Conservation (phyloP, 148 eudicot genomes). For the Vaccinium corymbosum region DNA sequence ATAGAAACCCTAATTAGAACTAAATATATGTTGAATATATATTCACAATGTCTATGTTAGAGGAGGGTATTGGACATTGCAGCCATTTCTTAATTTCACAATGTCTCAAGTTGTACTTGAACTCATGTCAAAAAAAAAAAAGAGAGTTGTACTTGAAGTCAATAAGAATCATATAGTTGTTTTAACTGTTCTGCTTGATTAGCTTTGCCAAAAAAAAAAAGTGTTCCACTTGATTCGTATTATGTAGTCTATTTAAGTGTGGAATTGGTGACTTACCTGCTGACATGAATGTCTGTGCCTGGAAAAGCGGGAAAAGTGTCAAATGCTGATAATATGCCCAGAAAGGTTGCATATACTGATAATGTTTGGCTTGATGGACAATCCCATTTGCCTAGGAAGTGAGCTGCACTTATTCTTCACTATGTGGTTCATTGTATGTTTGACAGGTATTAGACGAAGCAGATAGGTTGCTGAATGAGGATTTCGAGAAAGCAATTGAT, state of each 20-base stretch:
- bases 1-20: no score
- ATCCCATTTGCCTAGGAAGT: neutral
- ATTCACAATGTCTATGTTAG: neutral
- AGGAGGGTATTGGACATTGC: neutral
- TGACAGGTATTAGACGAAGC: constrained; percentile 92
- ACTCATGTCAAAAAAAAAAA: no score
- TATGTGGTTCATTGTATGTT: neutral
- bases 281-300: neutral
- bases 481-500: constrained; percentile 80
- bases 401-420: neutral
- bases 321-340: no score
- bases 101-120: neutral
- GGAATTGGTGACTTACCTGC: neutral
- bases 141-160: no score
- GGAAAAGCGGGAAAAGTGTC: neutral
- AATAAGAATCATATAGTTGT: neutral
- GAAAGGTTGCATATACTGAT: neutral
- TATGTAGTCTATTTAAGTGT: neutral
- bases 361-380: neutral
- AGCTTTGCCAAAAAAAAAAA: no score
- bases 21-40: no score
- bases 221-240: neutral
- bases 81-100: neutral
- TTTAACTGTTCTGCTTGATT: neutral
- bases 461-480: constrained; percentile 82